Evolutionary conservation across 768 basidiomycete genomes (phyloP), one percentile per base, ranked within the genome.

Genomic region (Cyclocybe aegerita): DNA sequence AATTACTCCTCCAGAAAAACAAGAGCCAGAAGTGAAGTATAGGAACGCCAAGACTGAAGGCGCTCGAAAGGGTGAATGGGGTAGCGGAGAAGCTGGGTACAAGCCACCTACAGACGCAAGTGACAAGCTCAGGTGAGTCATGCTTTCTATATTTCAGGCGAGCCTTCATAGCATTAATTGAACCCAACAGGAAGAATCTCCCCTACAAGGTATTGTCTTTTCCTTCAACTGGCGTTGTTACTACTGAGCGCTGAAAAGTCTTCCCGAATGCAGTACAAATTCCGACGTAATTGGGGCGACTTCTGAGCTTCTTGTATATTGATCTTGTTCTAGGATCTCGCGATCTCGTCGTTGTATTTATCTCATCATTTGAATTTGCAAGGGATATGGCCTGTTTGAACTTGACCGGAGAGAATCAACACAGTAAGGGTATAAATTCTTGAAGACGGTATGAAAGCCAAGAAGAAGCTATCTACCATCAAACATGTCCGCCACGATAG

Each of bases 401-500:
- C 5, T 32, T 11, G 11, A 17, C 29, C 2, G 17, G n/a, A 11
- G 35, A n/a, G 31, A 33, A 39, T 29, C 15, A 40, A 32, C 11
- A 29, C 10, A 34, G 43, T 33, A 49, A 52, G 42, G 39, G 52
- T 31, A 39, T 50, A 52, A 44, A 50, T 43, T 43, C 23, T 43
- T 29, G 16, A 52, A n/a, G 7, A 54, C 32, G 12, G 48, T 10
- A 17, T 12, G 30, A 35, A 10, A 36, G 9, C 16, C 16, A 44
- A 11, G 33, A 4, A n/a, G 9, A 38, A 12, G 40, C 39, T 66
- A 87, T 63, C 83, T 78, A 49, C 83, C 83, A 54, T 98, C 94
- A 63, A 98, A 99, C 76, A 98, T 86, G 66, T 98, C 96, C 42
- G 82, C 79, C 68, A 89, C 70, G 40, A 99, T 66, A 4, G 86